These are phyloP conservation scores for Cutaneotrichosporon curvatum DNA, from an alignment of 1,284 basidiomycete genomes.

Conservation along the genomic window DNA sequence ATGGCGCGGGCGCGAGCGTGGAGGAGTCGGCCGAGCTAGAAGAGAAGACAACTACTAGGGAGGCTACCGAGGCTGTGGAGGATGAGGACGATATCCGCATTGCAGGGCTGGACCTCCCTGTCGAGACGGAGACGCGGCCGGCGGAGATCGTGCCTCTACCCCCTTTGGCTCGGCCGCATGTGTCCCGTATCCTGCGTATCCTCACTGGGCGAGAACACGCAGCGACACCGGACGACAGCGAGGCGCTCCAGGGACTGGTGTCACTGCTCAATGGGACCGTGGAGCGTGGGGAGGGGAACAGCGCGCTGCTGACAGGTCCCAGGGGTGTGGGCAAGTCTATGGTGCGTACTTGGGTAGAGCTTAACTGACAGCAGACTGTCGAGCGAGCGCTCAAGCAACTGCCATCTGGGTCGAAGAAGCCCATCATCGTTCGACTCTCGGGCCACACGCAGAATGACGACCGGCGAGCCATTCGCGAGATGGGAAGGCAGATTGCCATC, in stretches of 20 bases:
- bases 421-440: slow-evolving; percentile 73
- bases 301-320: slow-evolving; percentile 74
- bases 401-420: slow-evolving; percentile 42
- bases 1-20: slow-evolving; percentile 17
- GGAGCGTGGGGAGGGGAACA: slow-evolving; percentile 76
- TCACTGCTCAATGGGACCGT: slow-evolving; percentile 65
- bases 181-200: slow-evolving; percentile 26
- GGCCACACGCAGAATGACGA: slow-evolving; percentile 79
- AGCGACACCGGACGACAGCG: slow-evolving; percentile 29
- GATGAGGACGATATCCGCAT: slow-evolving; percentile 1
- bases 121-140: background rate
- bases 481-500: slow-evolving; percentile 62
- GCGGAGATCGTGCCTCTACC: slow-evolving; percentile 12
- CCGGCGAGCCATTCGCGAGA: slow-evolving; percentile 81
- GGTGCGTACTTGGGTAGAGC: slow-evolving; percentile 50
- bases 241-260: slow-evolving; percentile 47
- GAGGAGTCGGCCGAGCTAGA: slow-evolving; percentile 5
- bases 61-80: background rate
- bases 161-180: slow-evolving; percentile 13
- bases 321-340: slow-evolving; percentile 74
- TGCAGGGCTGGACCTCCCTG: background rate
- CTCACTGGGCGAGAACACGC: slow-evolving; percentile 25
- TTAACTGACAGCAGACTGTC: slow-evolving; percentile 26
- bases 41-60: background rate
- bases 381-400: slow-evolving; percentile 33